Base-by-base conservation (phyloP, 371 early-diverging fungal species). In the Circinella minor region DNA sequence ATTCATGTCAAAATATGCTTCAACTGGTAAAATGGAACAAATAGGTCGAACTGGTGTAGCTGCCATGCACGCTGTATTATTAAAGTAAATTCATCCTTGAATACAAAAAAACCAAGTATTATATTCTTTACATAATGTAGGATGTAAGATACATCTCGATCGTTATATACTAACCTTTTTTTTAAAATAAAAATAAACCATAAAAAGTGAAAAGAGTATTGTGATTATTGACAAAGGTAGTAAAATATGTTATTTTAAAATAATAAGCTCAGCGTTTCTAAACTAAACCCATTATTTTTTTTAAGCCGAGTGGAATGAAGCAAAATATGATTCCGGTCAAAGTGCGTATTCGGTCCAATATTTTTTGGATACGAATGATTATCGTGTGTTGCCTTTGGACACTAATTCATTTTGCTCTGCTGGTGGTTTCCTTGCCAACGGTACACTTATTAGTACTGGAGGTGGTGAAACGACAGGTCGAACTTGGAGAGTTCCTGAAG, bases 341-440 rank as follows among this genome's bases (percentile, higher is more conserved):
- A 83, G 77, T 36, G 86, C 89, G 4, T 86, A 74, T 68, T 81
- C 86, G 1, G 77, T 75, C 17, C 77, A 84, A 51, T 89, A 88
- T 66, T 82, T 88, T 66, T 48, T 87, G 6, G 75, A 74, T 9
- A 82, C 77, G 4, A 78, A 87, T 55, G 65, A 57, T 20, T 85
- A 79, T 69, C 72, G 88, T 49, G 66, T 81, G 17, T 65, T 89
- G 5, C 70, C 78, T 43, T 68, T 88, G 15, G 74, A 81, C 14
- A 88, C 89, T 39, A 89, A 89, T 61, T 87, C 87, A 5, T 89
- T 89, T 63, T 89, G 89, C 67, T 88, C 88, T 8, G 87, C 84
- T 5, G 89, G 89, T 60, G 86, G 86, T 8, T 86, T 86, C 68
- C 71, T 88, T 36, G 77, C 67, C 10, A 86, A 89, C 43, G 88